Percentiles rank a stretch among this genome's conserved stretches.
Evolutionary conservation across 1,284 basidiomycete species (phyloP).

Genomic region (Marasmius fiardii): DNA sequence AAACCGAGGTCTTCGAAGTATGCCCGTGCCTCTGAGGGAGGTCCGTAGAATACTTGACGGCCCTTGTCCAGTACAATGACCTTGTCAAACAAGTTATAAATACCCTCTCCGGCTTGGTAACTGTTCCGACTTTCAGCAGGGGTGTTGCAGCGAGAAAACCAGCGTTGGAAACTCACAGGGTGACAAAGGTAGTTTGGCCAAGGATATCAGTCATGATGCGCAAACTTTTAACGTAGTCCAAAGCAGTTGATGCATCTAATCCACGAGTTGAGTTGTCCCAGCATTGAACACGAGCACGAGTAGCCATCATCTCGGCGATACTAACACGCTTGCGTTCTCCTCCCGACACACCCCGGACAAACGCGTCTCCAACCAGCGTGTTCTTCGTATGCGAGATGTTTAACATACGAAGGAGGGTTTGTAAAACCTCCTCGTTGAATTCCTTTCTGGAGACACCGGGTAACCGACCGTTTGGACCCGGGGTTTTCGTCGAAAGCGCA

Average conservation of each 20-base stretch:
- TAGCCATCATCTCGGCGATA: slow-evolving; percentile 84
- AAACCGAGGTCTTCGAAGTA: slow-evolving; percentile 84
- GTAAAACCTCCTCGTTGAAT: slow-evolving; percentile 54
- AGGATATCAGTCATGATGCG: slow-evolving; percentile 77
- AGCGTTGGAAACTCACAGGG: slow-evolving; percentile 46
- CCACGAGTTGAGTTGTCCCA: slow-evolving; percentile 87
- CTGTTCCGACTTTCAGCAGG: slow-evolving; percentile 26
- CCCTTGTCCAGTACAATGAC: slow-evolving; percentile 80
- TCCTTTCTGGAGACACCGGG: slow-evolving; percentile 60
- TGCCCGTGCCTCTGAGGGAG: slow-evolving; percentile 62
- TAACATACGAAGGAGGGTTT: slow-evolving; percentile 71
- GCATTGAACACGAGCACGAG: slow-evolving; percentile 71
- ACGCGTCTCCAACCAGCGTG: slow-evolving; percentile 83
- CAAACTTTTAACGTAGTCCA: slow-evolving; percentile 74
- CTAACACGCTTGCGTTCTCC: slow-evolving; percentile 87
- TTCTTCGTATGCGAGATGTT: slow-evolving; percentile 75
- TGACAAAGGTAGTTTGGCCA: slow-evolving; percentile 75
- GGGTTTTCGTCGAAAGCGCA: slow-evolving; percentile 66
- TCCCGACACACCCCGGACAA: slow-evolving; percentile 83
- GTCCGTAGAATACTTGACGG: slow-evolving; percentile 82
- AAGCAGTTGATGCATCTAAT: slow-evolving; percentile 82
- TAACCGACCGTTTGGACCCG: slow-evolving; percentile 68
- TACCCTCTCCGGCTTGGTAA: slow-evolving; percentile 81
- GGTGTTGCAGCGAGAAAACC: not conserved
- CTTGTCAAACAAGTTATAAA: slow-evolving; percentile 80